Base-by-base conservation (phyloP, 2,329 filamentous ascomycete species). In the Ceratocystis alfenasii region DNA sequence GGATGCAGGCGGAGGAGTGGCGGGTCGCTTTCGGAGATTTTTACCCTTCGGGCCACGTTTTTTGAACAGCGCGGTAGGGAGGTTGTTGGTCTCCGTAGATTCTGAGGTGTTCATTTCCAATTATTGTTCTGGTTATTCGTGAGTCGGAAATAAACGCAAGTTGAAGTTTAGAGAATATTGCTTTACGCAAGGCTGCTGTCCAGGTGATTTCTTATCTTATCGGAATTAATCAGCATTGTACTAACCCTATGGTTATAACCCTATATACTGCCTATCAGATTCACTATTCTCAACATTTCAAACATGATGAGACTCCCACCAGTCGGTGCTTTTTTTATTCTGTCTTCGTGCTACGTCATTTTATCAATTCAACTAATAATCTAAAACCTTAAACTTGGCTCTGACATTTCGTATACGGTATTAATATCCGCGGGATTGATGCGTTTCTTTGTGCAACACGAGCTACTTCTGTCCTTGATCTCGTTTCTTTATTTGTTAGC, bases 1-100 rank as follows among this genome's bases (percentile, higher is more conserved):
- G 4, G 57, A 50, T n/a, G 45, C 48, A 12, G 61, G 61, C 6
- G 66, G 63, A 6, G 66, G 66, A 2, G 66, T 61, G 8, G 66
- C 63, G 5, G 28, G 57, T 28, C 66, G 57, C 41, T 67, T 67
- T 25, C 66, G 63, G 8, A 67, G 59, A n/a, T 53, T 65, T 44
- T 67, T 67, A 50, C 45, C 20, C n/a, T 62, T 61, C 3, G 62
- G 46, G 17, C 64, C 64, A 6, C 57, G 63, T 28, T 59, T 62
- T 50, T 67, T 67, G 60, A 66, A 66, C 8, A 66, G n/a, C 15
- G 48, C 60, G 5, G 36, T 36, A 3, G 65, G 46, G 8, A 45
- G 36, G 10, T 12, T 15, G n/a, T 44, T 33, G 10, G 60, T 17
- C 33, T 59, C 55, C 7, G 25, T 20, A 36, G 15, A 33, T 59